Conservation (phyloP, 2,329 filamentous ascomycete species). For the Aureobasidium sp. region DNA sequence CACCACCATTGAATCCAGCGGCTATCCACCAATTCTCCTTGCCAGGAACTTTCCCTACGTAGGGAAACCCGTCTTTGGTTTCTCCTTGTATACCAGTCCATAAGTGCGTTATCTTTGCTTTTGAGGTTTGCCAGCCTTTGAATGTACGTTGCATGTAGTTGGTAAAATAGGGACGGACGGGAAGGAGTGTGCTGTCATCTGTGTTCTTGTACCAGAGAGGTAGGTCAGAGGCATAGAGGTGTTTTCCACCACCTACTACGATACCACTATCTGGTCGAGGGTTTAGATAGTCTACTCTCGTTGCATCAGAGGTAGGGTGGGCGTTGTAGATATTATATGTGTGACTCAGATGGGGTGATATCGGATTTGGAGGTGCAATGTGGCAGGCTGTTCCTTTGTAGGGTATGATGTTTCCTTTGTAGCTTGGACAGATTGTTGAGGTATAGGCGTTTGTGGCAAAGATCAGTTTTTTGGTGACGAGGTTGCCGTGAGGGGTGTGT, state of each 20-base stretch:
- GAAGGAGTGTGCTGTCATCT: slow-evolving; percentile 60
- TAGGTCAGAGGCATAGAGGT: slow-evolving; percentile 45
- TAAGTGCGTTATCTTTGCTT: slow-evolving; percentile 32
- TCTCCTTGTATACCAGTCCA: slow-evolving; percentile 61
- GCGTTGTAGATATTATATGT: slow-evolving; percentile 67
- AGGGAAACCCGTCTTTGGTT: slow-evolving; percentile 55
- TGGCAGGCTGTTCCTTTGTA: slow-evolving; percentile 34
- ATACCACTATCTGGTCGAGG: slow-evolving; percentile 56
- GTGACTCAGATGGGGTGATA: slow-evolving; percentile 38
- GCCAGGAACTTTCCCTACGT: slow-evolving; percentile 49
- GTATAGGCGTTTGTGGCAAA: slow-evolving; percentile 43
- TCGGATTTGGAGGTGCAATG: slow-evolving; percentile 24
- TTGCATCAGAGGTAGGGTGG: slow-evolving; percentile 51
- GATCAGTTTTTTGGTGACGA: slow-evolving; percentile 31
- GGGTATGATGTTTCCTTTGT: slow-evolving; percentile 36
- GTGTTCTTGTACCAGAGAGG: slow-evolving; percentile 59
- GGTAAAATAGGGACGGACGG: slow-evolving; percentile 54
- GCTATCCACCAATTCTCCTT: slow-evolving; percentile 58
- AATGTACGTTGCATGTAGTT: slow-evolving; percentile 56
- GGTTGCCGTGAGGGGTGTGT: slow-evolving; percentile 27
- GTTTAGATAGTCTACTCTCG: slow-evolving; percentile 45
- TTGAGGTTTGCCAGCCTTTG: slow-evolving; percentile 42
- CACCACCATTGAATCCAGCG: slow-evolving; percentile 71
- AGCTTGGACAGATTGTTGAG: slow-evolving; percentile 35
- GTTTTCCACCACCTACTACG: slow-evolving; percentile 68